Conservation (phyloP, 345 rosid species). For the Balakata baccata region DNA sequence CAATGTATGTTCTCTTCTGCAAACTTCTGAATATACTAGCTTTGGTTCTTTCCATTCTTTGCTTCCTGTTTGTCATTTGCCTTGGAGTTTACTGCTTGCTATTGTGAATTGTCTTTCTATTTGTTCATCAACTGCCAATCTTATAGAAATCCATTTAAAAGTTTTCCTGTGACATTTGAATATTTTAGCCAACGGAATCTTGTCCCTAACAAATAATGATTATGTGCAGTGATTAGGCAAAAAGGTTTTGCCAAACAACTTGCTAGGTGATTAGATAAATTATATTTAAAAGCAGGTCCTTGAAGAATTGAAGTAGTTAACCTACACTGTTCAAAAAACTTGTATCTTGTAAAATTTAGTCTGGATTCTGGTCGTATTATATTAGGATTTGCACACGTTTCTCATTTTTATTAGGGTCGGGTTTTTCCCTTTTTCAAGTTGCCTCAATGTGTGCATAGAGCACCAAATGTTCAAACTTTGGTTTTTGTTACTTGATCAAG, state of each 20-base stretch:
- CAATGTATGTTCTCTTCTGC: conserved; percentile 50
- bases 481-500: not conserved
- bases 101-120: not conserved
- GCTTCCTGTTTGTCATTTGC: conserved; percentile 7
- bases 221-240: not conserved
- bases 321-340: not conserved
- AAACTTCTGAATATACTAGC: not conserved
- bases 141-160: not conserved
- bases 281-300: not conserved
- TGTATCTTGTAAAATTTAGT: not conserved
- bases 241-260: not conserved
- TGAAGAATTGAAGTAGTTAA: not conserved
- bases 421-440: not conserved
- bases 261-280: not conserved
- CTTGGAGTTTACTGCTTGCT: not conserved
- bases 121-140: not conserved
- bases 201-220: not conserved
- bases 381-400: not conserved
- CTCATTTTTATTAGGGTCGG: not conserved
- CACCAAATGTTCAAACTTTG: not conserved
- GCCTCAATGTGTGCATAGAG: not conserved
- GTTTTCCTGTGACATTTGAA: not conserved
- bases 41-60: conserved; percentile 9
- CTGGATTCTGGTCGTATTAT: not conserved
- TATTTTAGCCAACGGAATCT: not conserved